Percentiles rank a stretch among this genome's conserved stretches.
These are phyloP conservation scores for Metschnikowia colocasiae DNA, from an alignment of 805 yeast genomes.

Conservation along the genomic window DNA sequence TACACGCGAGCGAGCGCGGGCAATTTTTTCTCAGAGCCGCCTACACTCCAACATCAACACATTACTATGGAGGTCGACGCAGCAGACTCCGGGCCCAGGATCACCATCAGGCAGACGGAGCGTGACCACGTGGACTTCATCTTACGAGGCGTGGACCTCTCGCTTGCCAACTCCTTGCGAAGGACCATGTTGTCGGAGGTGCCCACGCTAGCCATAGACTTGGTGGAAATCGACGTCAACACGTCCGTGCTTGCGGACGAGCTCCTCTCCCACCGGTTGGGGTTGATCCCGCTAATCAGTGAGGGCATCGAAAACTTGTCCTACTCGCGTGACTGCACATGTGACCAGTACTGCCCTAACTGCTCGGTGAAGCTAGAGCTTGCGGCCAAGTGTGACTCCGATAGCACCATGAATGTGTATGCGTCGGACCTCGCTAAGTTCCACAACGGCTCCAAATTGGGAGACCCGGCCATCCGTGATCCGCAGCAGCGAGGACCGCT, in stretches of 20 bases:
- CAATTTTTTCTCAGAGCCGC: constrained; percentile 1
- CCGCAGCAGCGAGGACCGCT: constrained; percentile 78
- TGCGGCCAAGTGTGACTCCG: constrained; percentile 86
- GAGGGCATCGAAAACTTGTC: constrained; percentile 78
- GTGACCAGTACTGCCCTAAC: constrained; percentile 95
- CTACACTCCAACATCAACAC: not conserved
- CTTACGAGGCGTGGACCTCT: constrained; percentile 77
- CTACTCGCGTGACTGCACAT: constrained; percentile 93
- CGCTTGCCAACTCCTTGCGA: constrained; percentile 89
- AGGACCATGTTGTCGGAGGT: constrained; percentile 93
- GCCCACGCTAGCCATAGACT: constrained; percentile 93
- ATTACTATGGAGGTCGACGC: constrained; percentile 26
- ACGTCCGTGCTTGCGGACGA: constrained; percentile 97
- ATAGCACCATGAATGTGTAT: constrained; percentile 83
- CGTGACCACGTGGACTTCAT: constrained; percentile 89
- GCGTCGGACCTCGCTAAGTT: constrained; percentile 65
- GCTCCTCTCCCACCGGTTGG: constrained; percentile 90
- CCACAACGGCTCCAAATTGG: constrained; percentile 50
- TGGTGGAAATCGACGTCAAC: constrained; percentile 89
- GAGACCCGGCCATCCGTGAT: constrained; percentile 83
- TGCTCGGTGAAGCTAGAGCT: constrained; percentile 86
- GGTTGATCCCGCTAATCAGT: constrained; percentile 84
- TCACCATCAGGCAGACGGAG: constrained; percentile 83
- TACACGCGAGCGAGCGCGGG: constrained; percentile 5
- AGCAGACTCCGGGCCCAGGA: constrained; percentile 59